Base-by-base conservation (phyloP, 1,284 basidiomycete species). In the Boletus smithii region DNA sequence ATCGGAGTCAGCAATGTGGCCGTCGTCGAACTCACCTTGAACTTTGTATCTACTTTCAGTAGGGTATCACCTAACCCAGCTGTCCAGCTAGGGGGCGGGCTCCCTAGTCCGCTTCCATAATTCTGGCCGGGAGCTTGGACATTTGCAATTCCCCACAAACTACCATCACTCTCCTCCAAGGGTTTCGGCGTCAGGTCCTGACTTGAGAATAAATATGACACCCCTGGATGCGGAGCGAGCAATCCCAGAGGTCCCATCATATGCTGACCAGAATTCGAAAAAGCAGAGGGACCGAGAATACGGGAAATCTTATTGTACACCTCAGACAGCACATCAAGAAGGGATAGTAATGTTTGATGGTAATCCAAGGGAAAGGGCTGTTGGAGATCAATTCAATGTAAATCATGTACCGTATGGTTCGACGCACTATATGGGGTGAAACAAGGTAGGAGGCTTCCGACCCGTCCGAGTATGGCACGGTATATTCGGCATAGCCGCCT, bases 291-390 rank as follows among this genome's bases (percentile, higher is more conserved):
- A 1, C 87, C 87, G 17, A 93, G 79, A 38, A 90, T 77, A 61
- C 82, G 83, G 5, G 80, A 78, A 37, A 93, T 84, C 66, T 89
- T 91, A 66, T 87, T 83, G 72, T 93, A 93, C 20, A 89, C 80
- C 63, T 91, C 88, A 11, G 88, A 88, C 32, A 93, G 77, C 36
- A 93, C 85, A 60, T 93, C 91, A 46, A 92, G 81, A 26, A 91
- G 79, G 29, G 91, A 89, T 41, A 91, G 78, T 24, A 92, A 77
- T 6, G 87, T 88, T 69, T 93, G 86, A 55, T 89, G 85, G 60
- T 93, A 93, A 68, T 93, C 91, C 43, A 93, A 67, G 4, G 83
- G 72, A 67, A 93, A 93, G 14, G 90, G 87, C 89, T 92, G 53
- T 44, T 41, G n/a, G 27, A 43, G 11, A 35, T 56, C 36, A 35